A percentile compares a stretch with the other conserved stretches of the same genome.
phyloP scores from a whole-genome alignment of 2,329 filamentous ascomycete species.

The Clonostachys chloroleuca region DNA sequence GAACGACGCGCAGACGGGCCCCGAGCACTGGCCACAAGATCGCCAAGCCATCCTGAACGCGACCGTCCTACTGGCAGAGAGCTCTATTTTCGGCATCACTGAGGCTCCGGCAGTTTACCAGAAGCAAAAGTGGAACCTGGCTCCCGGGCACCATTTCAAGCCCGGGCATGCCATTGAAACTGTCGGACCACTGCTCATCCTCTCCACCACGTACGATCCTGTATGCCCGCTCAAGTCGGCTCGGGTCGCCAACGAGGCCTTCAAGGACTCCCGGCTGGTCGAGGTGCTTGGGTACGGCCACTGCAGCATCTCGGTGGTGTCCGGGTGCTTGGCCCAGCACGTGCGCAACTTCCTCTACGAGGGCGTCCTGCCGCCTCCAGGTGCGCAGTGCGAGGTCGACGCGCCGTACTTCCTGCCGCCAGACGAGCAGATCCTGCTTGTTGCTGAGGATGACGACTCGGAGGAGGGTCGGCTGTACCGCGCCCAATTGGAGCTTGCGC shows the following conservation, averaged over 20 bases:
- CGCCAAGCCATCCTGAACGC: slow-evolving; percentile 23
- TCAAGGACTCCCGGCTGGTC: slow-evolving; percentile 28
- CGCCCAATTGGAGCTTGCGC: background rate
- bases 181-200: slow-evolving; percentile 19
- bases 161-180: slow-evolving; percentile 23
- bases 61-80: slow-evolving; percentile 23
- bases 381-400: slow-evolving; percentile 29
- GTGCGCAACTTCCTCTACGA: slow-evolving; percentile 28
- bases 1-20: slow-evolving; percentile 17
- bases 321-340: slow-evolving; percentile 25
- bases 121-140: slow-evolving; percentile 20
- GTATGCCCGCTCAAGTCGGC: slow-evolving; percentile 43
- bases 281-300: slow-evolving; percentile 37
- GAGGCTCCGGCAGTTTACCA: slow-evolving; percentile 20
- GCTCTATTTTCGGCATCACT: slow-evolving; percentile 18
- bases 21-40: slow-evolving; percentile 21
- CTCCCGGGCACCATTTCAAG: slow-evolving; percentile 17
- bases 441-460: background rate
- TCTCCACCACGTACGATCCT: slow-evolving; percentile 31
- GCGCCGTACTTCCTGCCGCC: slow-evolving; percentile 23
- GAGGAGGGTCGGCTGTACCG: background rate
- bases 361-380: slow-evolving; percentile 26
- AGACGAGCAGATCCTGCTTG: background rate
- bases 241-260: slow-evolving; percentile 22
- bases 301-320: slow-evolving; percentile 29